phyloP scores from a whole-genome alignment of 129 eudicot species.

The Pulicaria dysenterica region DNA sequence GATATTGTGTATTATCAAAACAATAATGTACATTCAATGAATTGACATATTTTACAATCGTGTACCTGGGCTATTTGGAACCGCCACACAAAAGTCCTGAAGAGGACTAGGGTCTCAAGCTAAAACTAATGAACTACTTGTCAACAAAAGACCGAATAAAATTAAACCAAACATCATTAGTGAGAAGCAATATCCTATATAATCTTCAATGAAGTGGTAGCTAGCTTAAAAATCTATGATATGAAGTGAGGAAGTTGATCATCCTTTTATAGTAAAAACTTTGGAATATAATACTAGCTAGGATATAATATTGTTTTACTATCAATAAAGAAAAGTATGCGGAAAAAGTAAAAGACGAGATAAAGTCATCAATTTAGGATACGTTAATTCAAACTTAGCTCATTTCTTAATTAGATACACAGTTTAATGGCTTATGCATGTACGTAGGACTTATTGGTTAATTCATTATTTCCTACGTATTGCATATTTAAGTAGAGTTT shows the following conservation, averaged over 20 bases:
- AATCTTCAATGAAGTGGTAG: neutral
- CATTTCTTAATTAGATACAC: neutral
- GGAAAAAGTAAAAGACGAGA: constrained; percentile 9
- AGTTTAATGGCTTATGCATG: neutral
- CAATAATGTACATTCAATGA: neutral
- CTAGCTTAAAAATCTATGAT: constrained; percentile 6
- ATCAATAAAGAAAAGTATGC: neutral
- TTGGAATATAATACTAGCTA: neutral
- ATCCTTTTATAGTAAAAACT: constrained; percentile 20
- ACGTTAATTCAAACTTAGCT: neutral
- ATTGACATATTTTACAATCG: too few species aligned
- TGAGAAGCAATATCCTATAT: neutral
- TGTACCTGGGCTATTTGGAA: constrained; percentile 28
- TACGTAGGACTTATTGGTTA: too few species aligned
- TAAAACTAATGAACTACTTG: constrained; percentile 21
- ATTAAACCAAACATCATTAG: constrained; percentile 24
- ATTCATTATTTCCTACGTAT: too few species aligned
- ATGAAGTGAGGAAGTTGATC: constrained; percentile 1
- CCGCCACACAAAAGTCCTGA: constrained; percentile 41
- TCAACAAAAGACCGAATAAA: constrained; percentile 22
- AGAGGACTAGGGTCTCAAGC: constrained; percentile 43
- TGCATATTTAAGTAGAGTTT: too few species aligned
- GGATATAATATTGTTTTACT: neutral
- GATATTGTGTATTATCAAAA: neutral
- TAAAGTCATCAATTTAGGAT: constrained; percentile 24